Evolutionary conservation across 257 asterid genomes (phyloP).

Genomic region (Marsdenia floribunda): DNA sequence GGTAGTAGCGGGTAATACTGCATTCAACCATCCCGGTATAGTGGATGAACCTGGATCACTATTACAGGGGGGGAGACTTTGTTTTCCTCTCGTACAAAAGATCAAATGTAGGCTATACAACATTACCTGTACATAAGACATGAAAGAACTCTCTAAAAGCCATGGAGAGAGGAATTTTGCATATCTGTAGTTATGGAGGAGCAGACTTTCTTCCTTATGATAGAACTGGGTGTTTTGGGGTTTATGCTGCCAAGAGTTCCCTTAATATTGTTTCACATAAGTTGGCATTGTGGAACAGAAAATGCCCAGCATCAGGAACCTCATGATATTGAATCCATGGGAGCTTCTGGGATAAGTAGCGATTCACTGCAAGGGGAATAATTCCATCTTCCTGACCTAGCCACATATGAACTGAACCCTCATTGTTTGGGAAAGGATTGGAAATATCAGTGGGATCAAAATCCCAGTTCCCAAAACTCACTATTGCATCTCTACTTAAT

Average conservation of each 20-base stretch:
- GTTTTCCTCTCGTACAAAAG: neutral
- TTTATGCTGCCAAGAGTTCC: neutral
- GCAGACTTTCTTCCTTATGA: neutral
- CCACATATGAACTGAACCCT: conserved; percentile 76
- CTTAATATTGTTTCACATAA: conserved; percentile 47
- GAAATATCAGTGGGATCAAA: conserved; percentile 52
- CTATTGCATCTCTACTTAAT: neutral
- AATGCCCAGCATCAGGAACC: conserved; percentile 66
- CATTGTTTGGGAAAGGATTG: conserved; percentile 57
- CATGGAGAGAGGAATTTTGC: neutral
- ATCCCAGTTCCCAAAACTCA: conserved; percentile 37
- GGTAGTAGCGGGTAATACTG: too few relatives aligned
- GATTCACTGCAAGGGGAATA: conserved; percentile 40
- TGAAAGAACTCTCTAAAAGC: neutral
- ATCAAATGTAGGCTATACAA: neutral
- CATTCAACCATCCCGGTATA: too few relatives aligned
- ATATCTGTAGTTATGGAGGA: neutral
- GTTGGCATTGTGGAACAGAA: conserved; percentile 36
- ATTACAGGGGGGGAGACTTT: neutral
- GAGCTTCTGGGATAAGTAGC: conserved; percentile 42
- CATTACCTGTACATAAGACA: neutral
- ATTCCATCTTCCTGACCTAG: conserved; percentile 59
- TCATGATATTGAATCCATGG: conserved; percentile 77
- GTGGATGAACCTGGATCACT: too few relatives aligned
- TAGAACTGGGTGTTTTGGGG: neutral